phyloP scores from a whole-genome alignment of 2,329 filamentous ascomycete genomes.

The Furcasterigmium furcatum region DNA sequence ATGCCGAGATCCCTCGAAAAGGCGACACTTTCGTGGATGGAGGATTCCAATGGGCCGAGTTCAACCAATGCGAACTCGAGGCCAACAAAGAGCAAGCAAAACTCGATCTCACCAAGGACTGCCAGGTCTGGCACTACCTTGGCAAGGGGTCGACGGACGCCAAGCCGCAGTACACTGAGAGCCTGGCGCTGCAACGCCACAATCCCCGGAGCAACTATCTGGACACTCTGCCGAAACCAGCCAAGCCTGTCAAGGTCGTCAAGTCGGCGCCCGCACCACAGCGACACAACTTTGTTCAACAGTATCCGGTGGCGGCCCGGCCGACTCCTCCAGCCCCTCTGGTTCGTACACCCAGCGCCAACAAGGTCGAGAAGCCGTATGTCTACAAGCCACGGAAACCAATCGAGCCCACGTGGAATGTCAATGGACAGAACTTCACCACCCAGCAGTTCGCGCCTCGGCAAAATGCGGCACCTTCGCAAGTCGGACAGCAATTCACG shows the following conservation, averaged over 20 bases:
- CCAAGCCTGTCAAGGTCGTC: conserved; percentile 28
- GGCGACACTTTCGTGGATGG: conserved; percentile 62
- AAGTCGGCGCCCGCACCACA: conserved; percentile 8
- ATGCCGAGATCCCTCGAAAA: conserved; percentile 60
- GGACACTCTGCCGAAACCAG: conserved; percentile 60
- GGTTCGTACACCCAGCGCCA: neutral
- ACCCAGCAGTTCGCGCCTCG: conserved; percentile 30
- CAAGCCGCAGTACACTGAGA: conserved; percentile 85
- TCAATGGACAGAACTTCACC: conserved; percentile 21
- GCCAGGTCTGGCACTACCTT: conserved; percentile 87
- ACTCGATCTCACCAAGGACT: conserved; percentile 67
- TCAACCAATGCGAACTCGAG: conserved; percentile 57
- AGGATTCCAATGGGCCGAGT: conserved; percentile 75
- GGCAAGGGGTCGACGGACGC: conserved; percentile 84
- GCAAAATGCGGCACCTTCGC: conserved; percentile 19
- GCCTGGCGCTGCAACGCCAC: conserved; percentile 56
- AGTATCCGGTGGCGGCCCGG: neutral
- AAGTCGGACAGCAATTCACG: conserved; percentile 18
- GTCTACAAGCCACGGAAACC: conserved; percentile 48
- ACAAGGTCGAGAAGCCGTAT: conserved; percentile 44
- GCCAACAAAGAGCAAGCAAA: conserved; percentile 60
- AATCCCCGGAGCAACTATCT: conserved; percentile 71
- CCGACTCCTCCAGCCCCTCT: conserved; percentile 14
- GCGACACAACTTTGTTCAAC: neutral
- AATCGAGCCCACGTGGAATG: conserved; percentile 16